These are phyloP conservation scores for Blastocystis hominis DNA, from an alignment of 352 stramenopile species.

Conservation along the genomic window DNA sequence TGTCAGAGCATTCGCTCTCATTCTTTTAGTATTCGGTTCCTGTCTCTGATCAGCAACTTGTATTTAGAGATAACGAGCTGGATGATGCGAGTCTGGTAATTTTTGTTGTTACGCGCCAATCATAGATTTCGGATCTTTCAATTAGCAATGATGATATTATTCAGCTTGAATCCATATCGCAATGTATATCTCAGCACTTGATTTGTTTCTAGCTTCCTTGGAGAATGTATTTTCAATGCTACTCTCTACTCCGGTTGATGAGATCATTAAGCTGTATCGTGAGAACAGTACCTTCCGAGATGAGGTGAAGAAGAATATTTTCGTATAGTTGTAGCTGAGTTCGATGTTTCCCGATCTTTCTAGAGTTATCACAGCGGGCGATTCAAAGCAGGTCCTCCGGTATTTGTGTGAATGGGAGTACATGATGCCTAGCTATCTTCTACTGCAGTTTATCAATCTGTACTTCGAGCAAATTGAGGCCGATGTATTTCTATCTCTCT, in stretches of 20 bases:
- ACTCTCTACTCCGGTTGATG: not conserved
- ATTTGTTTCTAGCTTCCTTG: not conserved
- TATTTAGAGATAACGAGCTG: constrained; percentile 4
- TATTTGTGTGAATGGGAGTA: not conserved
- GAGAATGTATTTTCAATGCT: not conserved
- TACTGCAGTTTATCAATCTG: not conserved
- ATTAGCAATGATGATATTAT: constrained; percentile 24
- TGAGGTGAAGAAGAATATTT: not conserved
- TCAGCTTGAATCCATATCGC: not conserved
- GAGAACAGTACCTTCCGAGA: not conserved
- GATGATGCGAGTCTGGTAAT: not conserved
- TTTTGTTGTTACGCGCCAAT: not conserved
- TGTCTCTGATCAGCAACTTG: constrained; percentile 19
- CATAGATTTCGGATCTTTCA: not conserved
- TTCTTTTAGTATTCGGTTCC: constrained; percentile 42
- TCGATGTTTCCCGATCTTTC: not conserved
- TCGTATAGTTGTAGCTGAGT: not conserved
- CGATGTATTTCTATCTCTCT: not conserved
- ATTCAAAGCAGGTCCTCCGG: not conserved
- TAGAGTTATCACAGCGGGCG: not conserved
- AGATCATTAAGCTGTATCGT: not conserved
- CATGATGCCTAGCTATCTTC: not conserved
- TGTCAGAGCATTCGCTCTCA: not conserved
- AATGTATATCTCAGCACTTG: not conserved
- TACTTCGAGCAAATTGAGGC: not conserved